A percentile compares a stretch with the other conserved stretches of the same genome.
These are phyloP conservation scores for Cucurbitaria berberidis DNA, from an alignment of 2,329 filamentous ascomycete species.

Conservation along the genomic window DNA sequence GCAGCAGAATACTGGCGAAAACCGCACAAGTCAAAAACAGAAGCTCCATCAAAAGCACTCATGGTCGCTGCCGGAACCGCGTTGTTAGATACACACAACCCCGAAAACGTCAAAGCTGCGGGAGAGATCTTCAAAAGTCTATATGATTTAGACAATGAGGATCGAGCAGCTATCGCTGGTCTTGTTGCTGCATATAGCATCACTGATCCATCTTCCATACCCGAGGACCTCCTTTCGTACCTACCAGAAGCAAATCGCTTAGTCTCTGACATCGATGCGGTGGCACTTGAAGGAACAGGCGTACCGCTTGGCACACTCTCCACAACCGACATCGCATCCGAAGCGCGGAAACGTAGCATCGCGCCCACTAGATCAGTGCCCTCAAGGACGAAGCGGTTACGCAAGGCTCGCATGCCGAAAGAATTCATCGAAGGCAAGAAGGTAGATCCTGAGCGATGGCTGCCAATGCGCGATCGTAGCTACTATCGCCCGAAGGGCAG, in stretches of 20 bases:
- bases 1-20: conserved; percentile 81
- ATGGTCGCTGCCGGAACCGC: conserved; percentile 78
- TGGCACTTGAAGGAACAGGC: conserved; percentile 69
- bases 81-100: conserved; percentile 75
- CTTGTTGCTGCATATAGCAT: conserved; percentile 83
- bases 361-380: conserved; percentile 49
- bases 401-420: conserved; percentile 70
- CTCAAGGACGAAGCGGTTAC: conserved; percentile 64
- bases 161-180: conserved; percentile 76
- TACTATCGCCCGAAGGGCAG: conserved; percentile 89
- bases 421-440: conserved; percentile 78
- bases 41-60: conserved; percentile 61
- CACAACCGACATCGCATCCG: conserved; percentile 44
- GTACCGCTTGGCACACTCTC: conserved; percentile 57
- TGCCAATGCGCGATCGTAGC: conserved; percentile 87
- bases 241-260: conserved; percentile 69
- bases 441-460: conserved; percentile 89
- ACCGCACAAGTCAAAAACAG: conserved; percentile 59
- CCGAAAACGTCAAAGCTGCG: conserved; percentile 72
- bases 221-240: conserved; percentile 59
- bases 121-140: conserved; percentile 80
- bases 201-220: conserved; percentile 62
- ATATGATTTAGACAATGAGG: conserved; percentile 67
- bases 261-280: conserved; percentile 65
- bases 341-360: conserved; percentile 45